Evolutionary conservation across 1,284 basidiomycete genomes (phyloP).

Genomic region (Tilletia indica): DNA sequence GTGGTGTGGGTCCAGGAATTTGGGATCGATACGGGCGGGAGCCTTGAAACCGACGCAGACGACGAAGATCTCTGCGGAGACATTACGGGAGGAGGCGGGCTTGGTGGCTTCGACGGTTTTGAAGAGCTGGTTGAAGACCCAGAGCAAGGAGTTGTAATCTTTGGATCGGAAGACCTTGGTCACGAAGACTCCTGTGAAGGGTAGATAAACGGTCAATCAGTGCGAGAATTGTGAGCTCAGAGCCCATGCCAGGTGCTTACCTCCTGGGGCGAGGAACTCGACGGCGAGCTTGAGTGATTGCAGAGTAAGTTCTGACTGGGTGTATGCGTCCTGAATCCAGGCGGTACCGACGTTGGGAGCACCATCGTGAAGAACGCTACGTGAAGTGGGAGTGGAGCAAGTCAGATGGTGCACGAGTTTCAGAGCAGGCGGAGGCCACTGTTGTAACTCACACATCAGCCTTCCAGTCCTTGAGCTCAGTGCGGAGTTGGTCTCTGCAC

Average conservation of each 20-base stretch:
- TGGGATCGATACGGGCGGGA: slow-evolving; percentile 93
- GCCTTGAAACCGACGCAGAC: slow-evolving; percentile 94
- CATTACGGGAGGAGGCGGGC: slow-evolving; percentile 95
- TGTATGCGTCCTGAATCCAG: slow-evolving; percentile 98
- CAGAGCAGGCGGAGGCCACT: not conserved
- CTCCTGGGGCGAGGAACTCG: slow-evolving; percentile 86
- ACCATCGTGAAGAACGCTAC: slow-evolving; percentile 90
- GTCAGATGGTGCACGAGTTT: too few relatives aligned
- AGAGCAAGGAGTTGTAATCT: slow-evolving; percentile 97
- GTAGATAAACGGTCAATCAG: not conserved
- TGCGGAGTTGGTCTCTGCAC: slow-evolving; percentile 82
- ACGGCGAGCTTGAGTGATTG: slow-evolving; percentile 94
- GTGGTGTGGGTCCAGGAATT: slow-evolving; percentile 94
- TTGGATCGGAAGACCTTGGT: slow-evolving; percentile 98
- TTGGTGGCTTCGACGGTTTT: slow-evolving; percentile 97
- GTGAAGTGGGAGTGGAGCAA: not conserved
- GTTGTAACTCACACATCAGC: slow-evolving; percentile 70
- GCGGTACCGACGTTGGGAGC: slow-evolving; percentile 99
- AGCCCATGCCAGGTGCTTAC: slow-evolving; percentile 17
- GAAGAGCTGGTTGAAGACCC: slow-evolving; percentile 98
- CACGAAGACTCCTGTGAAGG: slow-evolving; percentile 75
- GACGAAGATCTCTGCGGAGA: slow-evolving; percentile 99
- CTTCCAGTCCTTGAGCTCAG: slow-evolving; percentile 96
- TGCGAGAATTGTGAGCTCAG: not conserved
- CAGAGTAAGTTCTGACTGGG: slow-evolving; percentile 92